These are phyloP conservation scores for Ceratobasidium sp. DNA, from an alignment of 1,284 basidiomycete genomes.

Conservation along the genomic window DNA sequence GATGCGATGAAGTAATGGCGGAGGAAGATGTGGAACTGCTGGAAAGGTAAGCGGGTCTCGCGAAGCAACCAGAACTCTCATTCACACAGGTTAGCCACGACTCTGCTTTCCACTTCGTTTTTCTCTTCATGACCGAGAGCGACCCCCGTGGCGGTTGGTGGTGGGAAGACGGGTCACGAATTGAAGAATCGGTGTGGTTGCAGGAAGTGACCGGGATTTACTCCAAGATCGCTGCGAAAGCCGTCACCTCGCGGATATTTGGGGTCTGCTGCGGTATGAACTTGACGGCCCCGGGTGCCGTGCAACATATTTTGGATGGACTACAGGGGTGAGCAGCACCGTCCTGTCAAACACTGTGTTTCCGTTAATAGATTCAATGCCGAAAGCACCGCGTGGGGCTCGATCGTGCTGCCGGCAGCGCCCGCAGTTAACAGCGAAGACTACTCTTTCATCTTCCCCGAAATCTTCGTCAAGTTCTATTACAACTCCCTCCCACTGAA, in stretches of 20 bases:
- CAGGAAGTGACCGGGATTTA: not conserved
- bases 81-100: not conserved
- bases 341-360: no score
- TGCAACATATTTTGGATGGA: not conserved
- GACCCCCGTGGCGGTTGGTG: not conserved
- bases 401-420: not conserved
- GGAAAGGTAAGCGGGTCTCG: not conserved
- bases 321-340: not conserved
- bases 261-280: conserved; percentile 10
- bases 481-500: not conserved
- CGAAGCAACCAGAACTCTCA: not conserved
- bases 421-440: not conserved
- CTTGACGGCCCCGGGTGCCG: not conserved
- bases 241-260: conserved; percentile 1
- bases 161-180: not conserved
- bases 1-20: no score
- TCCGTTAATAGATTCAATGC: no score
- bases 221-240: not conserved
- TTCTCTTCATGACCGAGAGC: not conserved
- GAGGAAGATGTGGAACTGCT: not conserved
- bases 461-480: conserved; percentile 8
- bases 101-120: not conserved
- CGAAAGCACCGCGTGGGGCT: not conserved
- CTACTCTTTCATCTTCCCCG: conserved; percentile 1
- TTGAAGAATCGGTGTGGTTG: not conserved